These are phyloP conservation scores for Miamiensis avidus DNA, from an alignment of 169 alveolate genomes.

Conservation along the genomic window DNA sequence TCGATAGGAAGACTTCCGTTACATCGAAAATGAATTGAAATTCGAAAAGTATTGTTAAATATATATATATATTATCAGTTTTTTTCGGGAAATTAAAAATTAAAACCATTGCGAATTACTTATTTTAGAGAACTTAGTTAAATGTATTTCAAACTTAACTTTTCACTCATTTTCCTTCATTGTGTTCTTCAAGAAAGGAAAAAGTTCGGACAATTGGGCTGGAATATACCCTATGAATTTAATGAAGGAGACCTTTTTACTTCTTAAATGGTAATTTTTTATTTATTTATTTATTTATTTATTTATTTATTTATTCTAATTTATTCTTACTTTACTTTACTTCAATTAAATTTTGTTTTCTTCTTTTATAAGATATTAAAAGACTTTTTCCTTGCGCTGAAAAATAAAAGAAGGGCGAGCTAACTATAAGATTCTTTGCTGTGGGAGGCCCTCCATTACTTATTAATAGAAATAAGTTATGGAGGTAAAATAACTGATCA, in stretches of 20 bases:
- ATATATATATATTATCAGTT: no score
- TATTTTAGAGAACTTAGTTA: not conserved
- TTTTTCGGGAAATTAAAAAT: no score
- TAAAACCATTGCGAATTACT: no score
- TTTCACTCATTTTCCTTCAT: not conserved
- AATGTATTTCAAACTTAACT: no score
- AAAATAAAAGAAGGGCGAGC: no score
- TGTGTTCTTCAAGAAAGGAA: not conserved
- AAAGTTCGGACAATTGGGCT: not conserved
- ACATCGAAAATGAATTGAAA: no score
- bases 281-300: no score
- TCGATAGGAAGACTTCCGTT: no score
- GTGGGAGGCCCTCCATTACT: not conserved
- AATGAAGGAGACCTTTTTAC: not conserved
- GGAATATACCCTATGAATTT: not conserved
- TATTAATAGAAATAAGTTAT: not conserved
- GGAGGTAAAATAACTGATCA: not conserved
- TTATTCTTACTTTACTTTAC: not conserved
- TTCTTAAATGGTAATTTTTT: not conserved
- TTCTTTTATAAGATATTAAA: not conserved
- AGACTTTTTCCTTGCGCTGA: not conserved
- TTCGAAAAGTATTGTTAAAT: no score
- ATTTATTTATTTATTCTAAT: not conserved
- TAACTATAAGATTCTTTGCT: no score
- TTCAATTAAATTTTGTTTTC: no score